phyloP scores from a whole-genome alignment of 2,329 filamentous ascomycete genomes.

The Colletotrichum sp. region DNA sequence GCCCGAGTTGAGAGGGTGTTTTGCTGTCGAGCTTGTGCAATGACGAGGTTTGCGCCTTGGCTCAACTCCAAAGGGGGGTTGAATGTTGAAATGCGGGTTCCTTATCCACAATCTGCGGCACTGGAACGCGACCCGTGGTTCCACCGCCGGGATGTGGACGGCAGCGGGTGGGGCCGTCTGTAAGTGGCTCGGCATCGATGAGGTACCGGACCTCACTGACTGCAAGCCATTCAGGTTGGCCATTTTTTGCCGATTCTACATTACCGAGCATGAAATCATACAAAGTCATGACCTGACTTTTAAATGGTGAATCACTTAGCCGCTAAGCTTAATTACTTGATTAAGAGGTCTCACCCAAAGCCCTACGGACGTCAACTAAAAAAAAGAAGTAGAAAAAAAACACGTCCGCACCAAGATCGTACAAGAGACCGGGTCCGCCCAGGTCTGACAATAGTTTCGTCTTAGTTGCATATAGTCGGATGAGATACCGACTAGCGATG shows the following conservation, averaged over 20 bases:
- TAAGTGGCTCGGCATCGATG: background rate
- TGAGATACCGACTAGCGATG: background rate
- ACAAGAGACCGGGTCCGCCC: background rate
- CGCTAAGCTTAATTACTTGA: rapidly evolving
- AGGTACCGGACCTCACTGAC: background rate
- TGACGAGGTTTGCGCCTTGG: background rate
- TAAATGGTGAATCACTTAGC: background rate
- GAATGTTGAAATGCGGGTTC: background rate
- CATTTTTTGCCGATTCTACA: background rate
- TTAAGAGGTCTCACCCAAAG: background rate
- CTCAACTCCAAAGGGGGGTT: background rate
- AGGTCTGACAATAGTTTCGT: background rate
- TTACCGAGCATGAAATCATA: background rate
- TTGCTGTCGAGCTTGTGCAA: background rate
- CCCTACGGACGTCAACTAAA: background rate
- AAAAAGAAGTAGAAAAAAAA: too few relatives aligned
- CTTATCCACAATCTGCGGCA: background rate
- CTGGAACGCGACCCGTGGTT: background rate
- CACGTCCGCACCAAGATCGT: background rate
- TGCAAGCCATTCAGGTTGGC: background rate
- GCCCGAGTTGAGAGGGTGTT: background rate
- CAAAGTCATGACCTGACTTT: background rate
- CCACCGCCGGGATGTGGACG: slow-evolving; percentile 3
- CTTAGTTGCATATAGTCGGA: background rate
- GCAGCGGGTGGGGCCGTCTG: background rate